Evolutionary conservation across 1,284 basidiomycete genomes (phyloP), one percentile per base, ranked within the genome.

Genomic region (Leccinum pachyderme): DNA sequence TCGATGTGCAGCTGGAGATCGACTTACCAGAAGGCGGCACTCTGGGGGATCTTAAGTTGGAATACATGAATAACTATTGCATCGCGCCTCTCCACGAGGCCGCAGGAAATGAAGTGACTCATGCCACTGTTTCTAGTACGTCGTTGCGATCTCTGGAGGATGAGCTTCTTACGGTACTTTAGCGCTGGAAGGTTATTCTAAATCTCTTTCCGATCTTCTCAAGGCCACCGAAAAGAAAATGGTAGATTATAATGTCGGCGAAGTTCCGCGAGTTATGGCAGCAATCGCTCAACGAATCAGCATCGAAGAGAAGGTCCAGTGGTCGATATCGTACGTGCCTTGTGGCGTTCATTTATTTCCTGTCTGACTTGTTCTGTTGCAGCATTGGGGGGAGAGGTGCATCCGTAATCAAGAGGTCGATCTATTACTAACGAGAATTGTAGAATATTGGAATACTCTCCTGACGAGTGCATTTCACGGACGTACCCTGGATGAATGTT

Each of bases 361-460:
- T 8, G 13, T 54, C 12, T 13, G 7, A 54, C 35, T 7, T 39
- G 24, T 25, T 43, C 12, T 46, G 7, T 9, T 33, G 2, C 33
- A 70, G 70, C 6, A 31, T 72, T 5, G 69, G 65, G 29, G 62
- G 55, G 60, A 59, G 61, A 2, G 61, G 70, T 66, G 2, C 12
- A 53, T 55, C n/a, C 5, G 15, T 4, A 27, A 4, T 11, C 12
- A 7, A 39, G 22, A 15, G 8, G 25, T 33, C 3, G 2, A 28
- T 11, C 22, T 4, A 28, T 15, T 25, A 47, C 46, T 49, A 4
- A 39, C 2, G 7, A 31, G 5, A 39, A 3, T 35, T 7, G 11
- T 32, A 72, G 72, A 60, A 46, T 71, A 70, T 32, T 73, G 70
- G 71, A 56, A 35, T 9, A 59, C 44, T 11, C 62, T 73, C 22